Conservation (phyloP, 2,329 filamentous ascomycete genomes). For the Cercospora beticola region DNA sequence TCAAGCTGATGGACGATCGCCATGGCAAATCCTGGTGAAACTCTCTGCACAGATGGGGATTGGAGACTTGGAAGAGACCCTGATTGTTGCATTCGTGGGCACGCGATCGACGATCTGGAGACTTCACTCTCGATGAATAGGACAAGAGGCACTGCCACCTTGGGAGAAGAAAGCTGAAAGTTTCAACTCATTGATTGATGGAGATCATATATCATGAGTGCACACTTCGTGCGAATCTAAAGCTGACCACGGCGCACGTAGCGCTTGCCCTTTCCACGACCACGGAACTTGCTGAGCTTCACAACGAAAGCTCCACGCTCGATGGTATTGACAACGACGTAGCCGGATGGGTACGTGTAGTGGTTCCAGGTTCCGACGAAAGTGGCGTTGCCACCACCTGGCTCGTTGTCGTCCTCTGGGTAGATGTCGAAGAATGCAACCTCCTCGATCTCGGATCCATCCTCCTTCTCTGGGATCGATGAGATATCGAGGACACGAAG, state of each 20-base stretch:
- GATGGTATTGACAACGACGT: conserved; percentile 55
- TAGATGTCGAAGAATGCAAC: conserved; percentile 54
- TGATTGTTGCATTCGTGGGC: background rate
- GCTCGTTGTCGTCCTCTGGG: conserved; percentile 49
- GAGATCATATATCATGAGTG: background rate
- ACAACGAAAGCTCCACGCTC: conserved; percentile 53
- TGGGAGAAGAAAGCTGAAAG: background rate
- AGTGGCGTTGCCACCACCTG: conserved; percentile 16
- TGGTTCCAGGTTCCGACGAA: conserved; percentile 36
- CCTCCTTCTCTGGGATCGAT: conserved; percentile 44
- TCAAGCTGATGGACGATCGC: background rate
- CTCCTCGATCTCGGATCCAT: conserved; percentile 49
- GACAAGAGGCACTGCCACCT: background rate
- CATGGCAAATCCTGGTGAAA: conserved; percentile 1
- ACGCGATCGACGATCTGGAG: background rate
- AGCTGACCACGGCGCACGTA: conserved; percentile 12
- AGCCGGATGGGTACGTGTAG: conserved; percentile 53
- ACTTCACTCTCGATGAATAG: background rate
- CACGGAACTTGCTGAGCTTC: conserved; percentile 36
- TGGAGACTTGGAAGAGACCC: background rate
- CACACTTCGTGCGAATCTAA: background rate
- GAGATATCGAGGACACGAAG: conserved; percentile 40
- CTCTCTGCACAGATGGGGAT: background rate
- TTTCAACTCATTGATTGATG: background rate
- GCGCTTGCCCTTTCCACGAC: conserved; percentile 17